Conservation (phyloP, 495 filamentous ascomycete species). For the Zalerion maritima region DNA sequence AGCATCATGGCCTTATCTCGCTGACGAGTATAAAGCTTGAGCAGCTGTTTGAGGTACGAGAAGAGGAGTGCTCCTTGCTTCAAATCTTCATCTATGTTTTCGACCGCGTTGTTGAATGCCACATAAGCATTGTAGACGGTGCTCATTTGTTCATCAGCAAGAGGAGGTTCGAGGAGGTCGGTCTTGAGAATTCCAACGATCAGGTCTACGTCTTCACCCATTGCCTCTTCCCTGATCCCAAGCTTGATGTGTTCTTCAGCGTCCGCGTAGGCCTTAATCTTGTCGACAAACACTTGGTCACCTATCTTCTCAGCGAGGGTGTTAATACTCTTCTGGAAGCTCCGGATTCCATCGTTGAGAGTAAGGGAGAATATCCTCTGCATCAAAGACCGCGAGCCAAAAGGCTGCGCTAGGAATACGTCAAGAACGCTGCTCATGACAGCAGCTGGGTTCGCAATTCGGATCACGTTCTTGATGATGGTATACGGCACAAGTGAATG, state of each 20-base stretch:
- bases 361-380: conserved; percentile 89
- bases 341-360: conserved; percentile 73
- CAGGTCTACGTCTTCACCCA: conserved; percentile 57
- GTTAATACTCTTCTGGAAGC: conserved; percentile 74
- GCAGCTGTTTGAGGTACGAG: conserved; percentile 82
- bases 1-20: conserved; percentile 97
- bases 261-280: conserved; percentile 64
- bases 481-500: conserved; percentile 89
- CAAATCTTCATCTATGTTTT: conserved; percentile 80
- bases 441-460: conserved; percentile 86
- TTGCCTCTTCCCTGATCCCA: conserved; percentile 56
- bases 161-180: conserved; percentile 52
- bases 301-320: conserved; percentile 56
- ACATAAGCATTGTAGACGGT: conserved; percentile 87
- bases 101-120: conserved; percentile 90
- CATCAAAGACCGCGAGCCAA: conserved; percentile 75
- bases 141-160: conserved; percentile 58
- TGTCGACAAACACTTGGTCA: conserved; percentile 64
- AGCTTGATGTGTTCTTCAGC: conserved; percentile 60
- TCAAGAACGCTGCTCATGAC: conserved; percentile 91
- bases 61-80: conserved; percentile 79
- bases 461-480: conserved; percentile 87
- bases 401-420: conserved; percentile 88
- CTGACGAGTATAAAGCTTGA: conserved; percentile 83
- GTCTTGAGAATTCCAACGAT: conserved; percentile 70